phyloP scores from a whole-genome alignment of 2,329 filamentous ascomycete species.

The Lizonia empirigonia region DNA sequence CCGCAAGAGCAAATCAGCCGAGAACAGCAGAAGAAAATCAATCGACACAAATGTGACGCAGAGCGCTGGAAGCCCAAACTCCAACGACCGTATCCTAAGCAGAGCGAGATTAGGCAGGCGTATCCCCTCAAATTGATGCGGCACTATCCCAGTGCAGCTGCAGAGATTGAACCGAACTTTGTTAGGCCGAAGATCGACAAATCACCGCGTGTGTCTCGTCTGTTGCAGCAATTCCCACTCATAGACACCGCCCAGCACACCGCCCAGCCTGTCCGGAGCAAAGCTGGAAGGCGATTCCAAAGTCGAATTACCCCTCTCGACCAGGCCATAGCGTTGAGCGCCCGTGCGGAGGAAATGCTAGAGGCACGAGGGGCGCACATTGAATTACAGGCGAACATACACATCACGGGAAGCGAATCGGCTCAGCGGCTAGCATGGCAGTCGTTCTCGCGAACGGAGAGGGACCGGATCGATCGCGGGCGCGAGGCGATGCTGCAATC shows the following conservation, averaged over 20 bases:
- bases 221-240: conserved; percentile 22
- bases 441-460: conserved; percentile 20
- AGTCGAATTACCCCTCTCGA: not conserved
- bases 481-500: conserved; percentile 28
- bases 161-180: conserved; percentile 11
- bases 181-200: conserved; percentile 24
- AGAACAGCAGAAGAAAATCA: conserved; percentile 17
- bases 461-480: conserved; percentile 9
- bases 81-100: conserved; percentile 17
- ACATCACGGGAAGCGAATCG: conserved; percentile 14
- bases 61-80: conserved; percentile 28
- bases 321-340: conserved; percentile 4
- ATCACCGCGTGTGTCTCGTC: conserved; percentile 22
- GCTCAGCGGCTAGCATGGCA: conserved; percentile 24
- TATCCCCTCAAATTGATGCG: conserved; percentile 34
- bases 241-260: not conserved
- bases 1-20: conserved; percentile 9
- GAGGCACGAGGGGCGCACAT: not conserved
- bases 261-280: not conserved
- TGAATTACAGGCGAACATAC: conserved; percentile 19
- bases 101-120: conserved; percentile 24
- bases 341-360: not conserved
- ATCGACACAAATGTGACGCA: conserved; percentile 23
- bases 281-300: not conserved
- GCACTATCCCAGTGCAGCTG: conserved; percentile 23